Evolutionary conservation across 257 asterid species (phyloP), one percentile per base, ranked within the genome.

Genomic region (Solanum piurae): DNA sequence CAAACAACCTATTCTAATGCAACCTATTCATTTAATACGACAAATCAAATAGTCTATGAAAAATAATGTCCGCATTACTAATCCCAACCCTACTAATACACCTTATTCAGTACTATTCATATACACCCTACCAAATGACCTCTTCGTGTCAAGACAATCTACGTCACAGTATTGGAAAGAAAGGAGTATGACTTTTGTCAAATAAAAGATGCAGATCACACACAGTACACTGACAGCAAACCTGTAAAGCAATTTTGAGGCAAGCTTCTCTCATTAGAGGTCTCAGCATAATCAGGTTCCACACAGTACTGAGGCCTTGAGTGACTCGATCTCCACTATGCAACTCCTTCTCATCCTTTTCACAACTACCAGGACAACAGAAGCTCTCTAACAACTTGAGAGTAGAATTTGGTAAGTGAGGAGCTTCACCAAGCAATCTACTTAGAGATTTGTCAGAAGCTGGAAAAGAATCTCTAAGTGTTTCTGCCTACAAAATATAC

Each of bases 371-470:
- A 90, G 99, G 99, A 89, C 92, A 95, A 87, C 99, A 96, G 87
- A 96, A 93, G 89, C 89, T 84, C 92, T 95, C 98, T 85, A 97
- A 91, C 95, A 97, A 90, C 89, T 92, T 94, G 87, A 93, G 91
- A 84, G 93, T 83, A 66, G 98, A 94, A 84, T 94, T 93, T 21
- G 99, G 99, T 85, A 97, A 94, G 89, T 94, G 93, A 69, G 99
- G 99, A 87, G 93, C 98, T 91, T 97, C 99, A 88, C 92, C 93
- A 72, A 97, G 98, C 95, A 97, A 93, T 94, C 95, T 94, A 93
- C 95, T 93, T 90, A 97, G 89, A 83, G 98, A 97, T 94, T 97
- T 97, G 96, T 97, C 99, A 86, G 99, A 93, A 87, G 98, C 96
- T 85, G 99, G 96, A 91, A 97, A 97, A 88, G 98, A 94, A 92